Evolutionary conservation across 306 rosid species (phyloP).

Genomic region (Dalbergia cochinchinensis): DNA sequence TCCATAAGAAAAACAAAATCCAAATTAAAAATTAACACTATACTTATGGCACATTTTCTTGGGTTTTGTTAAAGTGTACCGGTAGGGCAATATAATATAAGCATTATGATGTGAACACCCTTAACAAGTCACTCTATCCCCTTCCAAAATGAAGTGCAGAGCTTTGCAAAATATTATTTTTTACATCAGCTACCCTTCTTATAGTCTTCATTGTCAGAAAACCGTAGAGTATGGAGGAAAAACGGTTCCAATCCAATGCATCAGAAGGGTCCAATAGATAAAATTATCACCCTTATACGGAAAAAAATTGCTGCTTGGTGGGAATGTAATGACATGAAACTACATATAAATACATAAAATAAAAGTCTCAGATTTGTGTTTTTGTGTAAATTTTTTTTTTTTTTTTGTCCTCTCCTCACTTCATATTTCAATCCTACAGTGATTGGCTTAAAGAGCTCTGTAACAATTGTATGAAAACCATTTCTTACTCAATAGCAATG

Average conservation of each 20-base stretch:
- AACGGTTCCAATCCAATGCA: not conserved
- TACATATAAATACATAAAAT: too few species aligned
- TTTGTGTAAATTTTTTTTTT: too few species aligned
- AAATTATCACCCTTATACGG: not conserved
- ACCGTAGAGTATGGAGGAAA: not conserved
- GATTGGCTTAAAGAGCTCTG: too few species aligned
- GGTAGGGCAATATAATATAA: not conserved
- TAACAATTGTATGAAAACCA: too few species aligned
- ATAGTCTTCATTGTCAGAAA: not conserved
- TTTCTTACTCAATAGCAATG: too few species aligned
- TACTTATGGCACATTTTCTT: slow-evolving; percentile 13
- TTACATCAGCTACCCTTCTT: not conserved
- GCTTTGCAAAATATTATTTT: not conserved
- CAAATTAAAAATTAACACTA: slow-evolving; percentile 2
- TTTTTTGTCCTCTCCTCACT: too few species aligned
- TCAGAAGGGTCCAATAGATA: not conserved
- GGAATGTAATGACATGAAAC: too few species aligned
- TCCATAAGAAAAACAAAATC: not conserved
- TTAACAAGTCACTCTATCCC: not conserved
- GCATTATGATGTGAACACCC: not conserved
- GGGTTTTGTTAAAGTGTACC: not conserved
- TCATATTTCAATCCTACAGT: too few species aligned
- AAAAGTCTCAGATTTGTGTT: too few species aligned
- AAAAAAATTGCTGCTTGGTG: too few species aligned
- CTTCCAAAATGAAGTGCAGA: slow-evolving; percentile 2